Base-by-base conservation (phyloP, 176 grass and related monocot species). In the Saccharum spontaneum region DNA sequence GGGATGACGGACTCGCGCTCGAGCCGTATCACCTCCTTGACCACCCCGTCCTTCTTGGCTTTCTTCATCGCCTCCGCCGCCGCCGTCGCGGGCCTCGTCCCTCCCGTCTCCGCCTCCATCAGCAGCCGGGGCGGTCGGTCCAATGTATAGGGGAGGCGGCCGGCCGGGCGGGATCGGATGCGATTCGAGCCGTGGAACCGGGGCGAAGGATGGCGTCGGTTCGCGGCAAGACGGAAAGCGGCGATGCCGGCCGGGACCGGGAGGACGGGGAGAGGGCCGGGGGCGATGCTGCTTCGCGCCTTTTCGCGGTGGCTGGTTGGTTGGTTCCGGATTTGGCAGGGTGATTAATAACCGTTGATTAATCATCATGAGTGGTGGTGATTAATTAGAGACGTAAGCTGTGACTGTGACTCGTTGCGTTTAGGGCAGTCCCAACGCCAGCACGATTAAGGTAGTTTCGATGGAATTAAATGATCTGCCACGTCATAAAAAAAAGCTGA, bases 1-100 rank as follows among this genome's bases (percentile, higher is more conserved):
- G 94, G 94, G 78, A 97, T 92, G 62, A 97, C 92, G 44, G 94
- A 90, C 84, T 97, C 94, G 80, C 85, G 75, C 91, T 97, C 94
- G n/a, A 97, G 89, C 59, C 80, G 78, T 65, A 97, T 79, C 80
- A 97, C 87, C 82, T 97, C 94, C 92, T 71, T 94, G 34, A 82
- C 85, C 78, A 83, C 86, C 73, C 71, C 88, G 40, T 82, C 72
- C 78, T 68, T 89, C 74, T 81, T 88, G 14, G 66, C 85, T 48
- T 76, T 84, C 72, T 52, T 77, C 77, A 65, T 86, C 80, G 79
- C 78, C 77, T 50, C 87, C 90, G 83, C 86, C 80, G 40, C 65
- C 74, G 82, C 90, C 77, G 75, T 65, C 64, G 78, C 54, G 10
- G 73, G 17, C 31, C 3, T 38, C 37, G 37, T 48, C 45, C 45